Evolutionary conservation across 2,329 filamentous ascomycete species (phyloP).

Genomic region (Pyrenochaeta sp.): DNA sequence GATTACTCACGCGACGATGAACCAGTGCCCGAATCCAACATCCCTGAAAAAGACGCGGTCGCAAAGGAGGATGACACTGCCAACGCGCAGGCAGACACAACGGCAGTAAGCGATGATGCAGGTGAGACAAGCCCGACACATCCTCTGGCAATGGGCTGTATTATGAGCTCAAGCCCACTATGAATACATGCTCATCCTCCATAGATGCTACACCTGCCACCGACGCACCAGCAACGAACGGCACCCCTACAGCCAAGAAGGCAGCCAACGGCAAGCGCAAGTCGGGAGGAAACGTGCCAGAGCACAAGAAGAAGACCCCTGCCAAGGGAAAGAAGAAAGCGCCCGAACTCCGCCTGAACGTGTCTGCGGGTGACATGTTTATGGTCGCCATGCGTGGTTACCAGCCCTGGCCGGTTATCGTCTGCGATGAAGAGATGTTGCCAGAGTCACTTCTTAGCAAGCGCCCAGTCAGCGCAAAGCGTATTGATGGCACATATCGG

Average conservation of each 20-base stretch:
- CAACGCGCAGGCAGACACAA: constrained; percentile 36
- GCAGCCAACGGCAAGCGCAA: constrained; percentile 66
- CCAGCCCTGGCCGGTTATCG: constrained; percentile 91
- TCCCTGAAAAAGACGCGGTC: constrained; percentile 26
- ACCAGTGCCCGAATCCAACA: constrained; percentile 29
- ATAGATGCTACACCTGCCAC: constrained; percentile 49
- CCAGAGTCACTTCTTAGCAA: constrained; percentile 77
- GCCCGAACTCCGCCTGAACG: constrained; percentile 72
- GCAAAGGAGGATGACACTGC: constrained; percentile 32
- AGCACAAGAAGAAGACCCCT: constrained; percentile 75
- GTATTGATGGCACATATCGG: constrained; percentile 84
- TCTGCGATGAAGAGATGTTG: constrained; percentile 95
- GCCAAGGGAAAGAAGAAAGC: constrained; percentile 86
- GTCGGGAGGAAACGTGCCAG: constrained; percentile 70
- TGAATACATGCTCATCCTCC: constrained; percentile 20
- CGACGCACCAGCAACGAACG: constrained; percentile 56
- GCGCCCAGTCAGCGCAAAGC: constrained; percentile 84
- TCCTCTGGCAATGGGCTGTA: neutral
- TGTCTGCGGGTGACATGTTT: constrained; percentile 89
- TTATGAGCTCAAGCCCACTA: neutral
- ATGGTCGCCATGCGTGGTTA: constrained; percentile 94
- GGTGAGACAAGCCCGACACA: constrained; percentile 29
- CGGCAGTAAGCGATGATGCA: constrained; percentile 27
- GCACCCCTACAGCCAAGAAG: constrained; percentile 55
- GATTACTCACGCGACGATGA: constrained; percentile 29